Evolutionary conservation across 352 stramenopile genomes (phyloP).

Genomic region (Globisporangium yorkense): DNA sequence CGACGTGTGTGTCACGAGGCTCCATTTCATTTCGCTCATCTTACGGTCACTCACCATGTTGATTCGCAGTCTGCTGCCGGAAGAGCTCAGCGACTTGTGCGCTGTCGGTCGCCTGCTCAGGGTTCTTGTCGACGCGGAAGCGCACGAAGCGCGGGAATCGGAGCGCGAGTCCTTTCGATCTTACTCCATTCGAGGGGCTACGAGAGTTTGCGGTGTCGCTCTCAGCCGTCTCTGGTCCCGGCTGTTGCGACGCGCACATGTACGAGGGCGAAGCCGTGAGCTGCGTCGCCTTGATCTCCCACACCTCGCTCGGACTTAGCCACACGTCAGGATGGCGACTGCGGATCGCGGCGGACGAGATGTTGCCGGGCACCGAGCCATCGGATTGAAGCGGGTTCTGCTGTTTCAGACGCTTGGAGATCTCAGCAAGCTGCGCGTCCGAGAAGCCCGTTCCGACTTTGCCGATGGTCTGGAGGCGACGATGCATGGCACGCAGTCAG

Average conservation of each 20-base stretch:
- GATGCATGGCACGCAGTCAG: not conserved
- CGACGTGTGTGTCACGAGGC: not conserved
- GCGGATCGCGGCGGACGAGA: slow-evolving; percentile 35
- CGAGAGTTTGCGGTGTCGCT: slow-evolving; percentile 3
- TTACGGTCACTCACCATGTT: slow-evolving; percentile 1
- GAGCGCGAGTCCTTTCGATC: slow-evolving; percentile 90
- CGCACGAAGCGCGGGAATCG: slow-evolving; percentile 98
- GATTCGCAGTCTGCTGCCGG: slow-evolving; percentile 29
- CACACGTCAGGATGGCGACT: slow-evolving; percentile 90
- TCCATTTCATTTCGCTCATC: not conserved
- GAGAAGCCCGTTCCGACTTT: slow-evolving; percentile 97
- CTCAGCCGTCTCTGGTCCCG: not conserved
- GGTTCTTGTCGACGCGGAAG: slow-evolving; percentile 93
- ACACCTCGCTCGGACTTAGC: slow-evolving; percentile 93
- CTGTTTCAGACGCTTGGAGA: slow-evolving; percentile 45
- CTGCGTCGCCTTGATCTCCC: slow-evolving; percentile 98
- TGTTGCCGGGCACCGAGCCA: slow-evolving; percentile 47
- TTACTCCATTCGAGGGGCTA: not conserved
- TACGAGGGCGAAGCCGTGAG: slow-evolving; percentile 95
- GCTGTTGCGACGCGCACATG: slow-evolving; percentile 66
- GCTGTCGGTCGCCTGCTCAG: slow-evolving; percentile 92
- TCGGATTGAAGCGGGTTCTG: slow-evolving; percentile 29
- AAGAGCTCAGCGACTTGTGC: slow-evolving; percentile 89
- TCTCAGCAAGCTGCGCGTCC: slow-evolving; percentile 89
- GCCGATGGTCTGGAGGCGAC: slow-evolving; percentile 48